phyloP scores from a whole-genome alignment of 768 basidiomycete species.

The Phanerochaete carnosa region DNA sequence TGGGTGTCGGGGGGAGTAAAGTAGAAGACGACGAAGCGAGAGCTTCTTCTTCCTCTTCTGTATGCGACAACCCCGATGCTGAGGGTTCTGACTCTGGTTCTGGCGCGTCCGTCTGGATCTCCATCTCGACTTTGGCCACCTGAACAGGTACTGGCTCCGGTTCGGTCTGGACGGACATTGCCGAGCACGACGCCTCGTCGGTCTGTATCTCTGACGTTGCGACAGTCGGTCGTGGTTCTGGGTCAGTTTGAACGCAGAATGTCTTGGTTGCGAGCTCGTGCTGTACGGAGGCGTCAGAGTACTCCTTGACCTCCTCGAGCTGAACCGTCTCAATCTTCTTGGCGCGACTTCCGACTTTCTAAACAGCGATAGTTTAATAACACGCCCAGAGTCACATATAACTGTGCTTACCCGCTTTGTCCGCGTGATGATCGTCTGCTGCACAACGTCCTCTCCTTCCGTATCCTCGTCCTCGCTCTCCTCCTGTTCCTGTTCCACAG shows the following conservation, averaged over 20 bases:
- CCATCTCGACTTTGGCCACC: slow-evolving; percentile 36
- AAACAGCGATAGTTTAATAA: not conserved
- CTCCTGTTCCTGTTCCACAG: slow-evolving; percentile 30
- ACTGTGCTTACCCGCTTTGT: slow-evolving; percentile 56
- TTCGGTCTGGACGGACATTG: slow-evolving; percentile 38
- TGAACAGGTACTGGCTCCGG: slow-evolving; percentile 28
- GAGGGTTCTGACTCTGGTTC: slow-evolving; percentile 28
- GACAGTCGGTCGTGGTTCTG: slow-evolving; percentile 45
- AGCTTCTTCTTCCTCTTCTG: slow-evolving; percentile 43
- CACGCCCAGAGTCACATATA: not conserved
- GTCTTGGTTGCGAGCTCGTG: slow-evolving; percentile 45
- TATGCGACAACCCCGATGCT: slow-evolving; percentile 42
- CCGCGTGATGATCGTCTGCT: slow-evolving; percentile 88
- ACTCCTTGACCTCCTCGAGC: slow-evolving; percentile 67
- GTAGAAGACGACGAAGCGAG: slow-evolving; percentile 75
- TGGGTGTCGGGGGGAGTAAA: slow-evolving; percentile 67
- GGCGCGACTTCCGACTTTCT: slow-evolving; percentile 69
- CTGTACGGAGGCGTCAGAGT: slow-evolving; percentile 70
- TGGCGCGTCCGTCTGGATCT: slow-evolving; percentile 64
- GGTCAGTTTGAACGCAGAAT: slow-evolving; percentile 59
- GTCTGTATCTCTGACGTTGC: slow-evolving; percentile 57
- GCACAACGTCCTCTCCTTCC: slow-evolving; percentile 73
- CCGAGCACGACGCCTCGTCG: slow-evolving; percentile 29
- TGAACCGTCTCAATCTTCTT: slow-evolving; percentile 43
- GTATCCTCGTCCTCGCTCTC: slow-evolving; percentile 47